These are phyloP conservation scores for Haplographium delicatum DNA, from an alignment of 495 filamentous ascomycete genomes.

Conservation along the genomic window DNA sequence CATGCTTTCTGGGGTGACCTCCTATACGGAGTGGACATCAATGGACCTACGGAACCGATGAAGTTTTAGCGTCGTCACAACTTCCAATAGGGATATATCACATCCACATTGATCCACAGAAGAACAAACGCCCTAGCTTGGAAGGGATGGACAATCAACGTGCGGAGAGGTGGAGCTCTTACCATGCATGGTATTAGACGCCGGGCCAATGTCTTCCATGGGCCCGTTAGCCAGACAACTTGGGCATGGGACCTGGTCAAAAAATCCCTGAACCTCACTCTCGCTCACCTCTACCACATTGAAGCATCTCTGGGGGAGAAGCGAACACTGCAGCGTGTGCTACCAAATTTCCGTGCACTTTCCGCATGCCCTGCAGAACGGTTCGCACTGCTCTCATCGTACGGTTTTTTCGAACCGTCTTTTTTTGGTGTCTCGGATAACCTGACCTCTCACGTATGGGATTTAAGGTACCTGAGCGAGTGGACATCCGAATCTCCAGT, in stretches of 20 bases:
- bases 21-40: constrained; percentile 1
- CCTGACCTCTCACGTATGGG: neutral
- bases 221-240: neutral
- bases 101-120: constrained; percentile 1
- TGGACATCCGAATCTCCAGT: neutral
- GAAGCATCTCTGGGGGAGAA: neutral
- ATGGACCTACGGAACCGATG: neutral
- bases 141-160: neutral
- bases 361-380: neutral
- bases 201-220: neutral
- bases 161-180: constrained; percentile 1
- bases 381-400: neutral
- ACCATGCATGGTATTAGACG: neutral
- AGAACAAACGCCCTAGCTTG: neutral
- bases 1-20: constrained; percentile 13
- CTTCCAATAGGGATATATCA: constrained; percentile 10
- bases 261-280: neutral
- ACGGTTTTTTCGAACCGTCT: neutral
- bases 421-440: neutral
- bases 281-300: neutral
- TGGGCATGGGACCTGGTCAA: neutral
- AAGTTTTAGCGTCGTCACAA: neutral
- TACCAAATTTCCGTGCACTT: neutral
- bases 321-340: neutral
- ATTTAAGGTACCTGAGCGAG: too few relatives aligned